Evolutionary conservation across 192 early-diverging fungal species (phyloP).

Genomic region (Gorgonomyces haynaldii): DNA sequence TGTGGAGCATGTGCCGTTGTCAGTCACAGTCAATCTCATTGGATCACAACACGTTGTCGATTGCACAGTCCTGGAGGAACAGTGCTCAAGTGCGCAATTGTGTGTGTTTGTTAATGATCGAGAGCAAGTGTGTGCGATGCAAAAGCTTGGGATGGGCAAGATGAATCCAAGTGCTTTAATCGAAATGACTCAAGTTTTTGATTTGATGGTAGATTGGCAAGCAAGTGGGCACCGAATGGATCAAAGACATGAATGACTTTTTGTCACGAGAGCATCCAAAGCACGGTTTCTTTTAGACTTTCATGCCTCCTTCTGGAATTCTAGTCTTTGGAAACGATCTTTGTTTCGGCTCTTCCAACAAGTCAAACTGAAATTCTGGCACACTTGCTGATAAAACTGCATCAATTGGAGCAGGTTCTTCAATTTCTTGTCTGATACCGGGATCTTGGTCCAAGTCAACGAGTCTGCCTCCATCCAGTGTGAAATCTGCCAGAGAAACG

Average conservation of each 20-base stretch:
- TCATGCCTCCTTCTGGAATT: too few species aligned
- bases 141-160: slow-evolving; percentile 65
- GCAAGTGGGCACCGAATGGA: too few species aligned
- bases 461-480: slow-evolving; percentile 4
- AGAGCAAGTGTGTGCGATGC: slow-evolving; percentile 74
- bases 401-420: too few species aligned
- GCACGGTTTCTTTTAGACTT: too few species aligned
- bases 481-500: slow-evolving; percentile 5
- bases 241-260: too few species aligned
- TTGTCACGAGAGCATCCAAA: too few species aligned
- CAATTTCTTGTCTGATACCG: too few species aligned
- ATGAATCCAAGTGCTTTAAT: slow-evolving; percentile 63
- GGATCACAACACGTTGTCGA: slow-evolving; percentile 75
- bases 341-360: too few species aligned
- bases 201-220: too few species aligned
- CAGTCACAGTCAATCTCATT: slow-evolving; percentile 75
- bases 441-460: neutral
- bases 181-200: slow-evolving; percentile 68
- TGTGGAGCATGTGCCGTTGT: slow-evolving; percentile 63
- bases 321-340: too few species aligned
- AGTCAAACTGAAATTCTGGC: too few species aligned
- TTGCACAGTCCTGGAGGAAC: slow-evolving; percentile 79
- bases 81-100: slow-evolving; percentile 67
- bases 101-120: slow-evolving; percentile 68
- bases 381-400: too few species aligned